Percentiles rank a stretch among this genome's conserved stretches.
Evolutionary conservation across 2,329 filamentous ascomycete genomes (phyloP).

Genomic region (Colletotrichum endophyticum): DNA sequence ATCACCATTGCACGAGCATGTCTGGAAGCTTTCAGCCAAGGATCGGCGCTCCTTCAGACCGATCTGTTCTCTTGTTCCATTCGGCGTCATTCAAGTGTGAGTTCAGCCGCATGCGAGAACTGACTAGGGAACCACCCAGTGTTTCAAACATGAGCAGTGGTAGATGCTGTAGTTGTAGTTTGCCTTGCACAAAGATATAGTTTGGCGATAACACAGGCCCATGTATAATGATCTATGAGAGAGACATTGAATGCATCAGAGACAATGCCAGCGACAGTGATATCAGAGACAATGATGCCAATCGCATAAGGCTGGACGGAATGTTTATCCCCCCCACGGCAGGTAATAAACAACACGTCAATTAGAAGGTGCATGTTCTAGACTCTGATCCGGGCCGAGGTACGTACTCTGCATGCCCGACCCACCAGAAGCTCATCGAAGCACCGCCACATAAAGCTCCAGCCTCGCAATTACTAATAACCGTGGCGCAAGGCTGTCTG

Average conservation of each 20-base stretch:
- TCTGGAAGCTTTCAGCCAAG: not conserved
- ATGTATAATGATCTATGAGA: not conserved
- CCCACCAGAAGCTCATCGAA: not conserved
- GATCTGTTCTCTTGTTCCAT: not conserved
- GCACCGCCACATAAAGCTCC: not conserved
- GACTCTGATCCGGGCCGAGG: not conserved
- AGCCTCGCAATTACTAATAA: constrained; percentile 15
- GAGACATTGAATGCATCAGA: not conserved
- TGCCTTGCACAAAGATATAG: not conserved
- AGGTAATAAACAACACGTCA: not conserved
- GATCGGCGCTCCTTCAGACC: not conserved
- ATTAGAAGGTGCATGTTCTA: not conserved
- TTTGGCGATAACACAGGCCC: not conserved
- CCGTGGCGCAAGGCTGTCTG: constrained; percentile 17
- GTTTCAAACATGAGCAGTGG: not conserved
- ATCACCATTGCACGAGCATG: not conserved
- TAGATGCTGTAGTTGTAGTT: not conserved
- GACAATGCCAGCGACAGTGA: not conserved
- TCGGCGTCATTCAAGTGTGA: not conserved
- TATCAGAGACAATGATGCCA: not conserved
- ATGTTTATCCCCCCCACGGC: not conserved
- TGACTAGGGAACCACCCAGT: not conserved
- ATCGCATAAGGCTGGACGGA: constrained; percentile 1
- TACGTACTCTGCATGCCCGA: not conserved
- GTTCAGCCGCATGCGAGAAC: not conserved